A percentile compares a stretch with the other conserved stretches of the same genome.
phyloP scores from a whole-genome alignment of 192 early-diverging fungal species.

The Coemansia sp. region DNA sequence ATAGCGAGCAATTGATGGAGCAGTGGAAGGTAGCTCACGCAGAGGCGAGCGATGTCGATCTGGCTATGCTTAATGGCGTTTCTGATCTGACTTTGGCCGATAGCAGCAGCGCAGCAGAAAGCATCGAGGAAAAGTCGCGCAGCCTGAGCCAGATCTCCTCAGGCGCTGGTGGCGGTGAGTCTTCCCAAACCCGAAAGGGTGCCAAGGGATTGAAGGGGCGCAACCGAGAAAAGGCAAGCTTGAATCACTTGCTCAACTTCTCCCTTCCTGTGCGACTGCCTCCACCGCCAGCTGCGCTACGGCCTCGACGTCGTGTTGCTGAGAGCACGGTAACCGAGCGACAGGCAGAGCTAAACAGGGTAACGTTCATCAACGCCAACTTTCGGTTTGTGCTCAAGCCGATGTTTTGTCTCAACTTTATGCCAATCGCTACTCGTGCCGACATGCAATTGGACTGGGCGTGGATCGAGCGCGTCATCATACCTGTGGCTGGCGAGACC shows the following conservation, averaged over 20 bases:
- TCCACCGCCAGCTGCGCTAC: conserved; percentile 18
- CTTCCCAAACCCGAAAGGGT: background rate
- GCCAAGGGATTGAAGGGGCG: conserved; percentile 30
- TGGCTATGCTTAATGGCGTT: background rate
- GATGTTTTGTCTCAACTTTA: conserved; percentile 34
- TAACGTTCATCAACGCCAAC: conserved; percentile 93
- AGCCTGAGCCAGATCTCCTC: background rate
- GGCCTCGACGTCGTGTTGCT: conserved; percentile 23
- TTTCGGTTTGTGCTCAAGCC: conserved; percentile 74
- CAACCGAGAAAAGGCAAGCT: conserved; percentile 40
- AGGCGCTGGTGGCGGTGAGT: background rate
- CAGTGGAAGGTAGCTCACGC: background rate
- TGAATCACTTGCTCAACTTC: conserved; percentile 93
- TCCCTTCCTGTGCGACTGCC: conserved; percentile 77
- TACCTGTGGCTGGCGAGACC: conserved; percentile 52
- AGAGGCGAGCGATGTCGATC: background rate
- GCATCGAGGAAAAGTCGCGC: conserved; percentile 23
- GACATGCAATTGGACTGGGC: conserved; percentile 49
- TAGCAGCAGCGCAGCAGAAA: conserved; percentile 33
- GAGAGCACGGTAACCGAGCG: conserved; percentile 31
- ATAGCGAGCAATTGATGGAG: background rate
- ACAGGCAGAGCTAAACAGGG: conserved; percentile 70
- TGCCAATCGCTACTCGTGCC: conserved; percentile 20
- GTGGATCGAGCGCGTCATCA: conserved; percentile 54
- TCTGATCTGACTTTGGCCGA: conserved; percentile 26